Evolutionary conservation across 768 basidiomycete species (phyloP).

Genomic region (Hebeloma cylindrosporum): DNA sequence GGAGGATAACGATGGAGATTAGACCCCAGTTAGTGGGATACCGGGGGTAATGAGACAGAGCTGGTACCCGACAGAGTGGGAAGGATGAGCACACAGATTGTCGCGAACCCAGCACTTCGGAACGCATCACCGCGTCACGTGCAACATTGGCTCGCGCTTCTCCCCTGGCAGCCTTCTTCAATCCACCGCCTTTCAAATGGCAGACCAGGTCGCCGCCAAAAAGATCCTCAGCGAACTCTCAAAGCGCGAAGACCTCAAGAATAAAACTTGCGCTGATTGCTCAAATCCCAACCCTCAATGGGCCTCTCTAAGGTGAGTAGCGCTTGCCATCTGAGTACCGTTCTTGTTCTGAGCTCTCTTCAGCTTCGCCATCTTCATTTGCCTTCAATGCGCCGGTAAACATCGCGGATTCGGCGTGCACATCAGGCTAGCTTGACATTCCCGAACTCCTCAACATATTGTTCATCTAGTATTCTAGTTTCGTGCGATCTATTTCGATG

Average conservation of each 20-base stretch:
- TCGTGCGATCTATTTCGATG: slow-evolving; percentile 93
- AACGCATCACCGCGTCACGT: not conserved
- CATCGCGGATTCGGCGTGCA: slow-evolving; percentile 95
- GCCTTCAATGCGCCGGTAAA: slow-evolving; percentile 82
- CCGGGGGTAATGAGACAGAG: slow-evolving; percentile 6
- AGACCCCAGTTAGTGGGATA: slow-evolving; percentile 12
- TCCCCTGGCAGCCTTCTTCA: not conserved
- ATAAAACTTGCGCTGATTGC: slow-evolving; percentile 83
- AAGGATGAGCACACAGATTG: slow-evolving; percentile 18
- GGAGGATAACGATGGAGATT: slow-evolving; percentile 15
- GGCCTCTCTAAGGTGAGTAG: slow-evolving; percentile 74
- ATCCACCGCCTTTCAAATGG: slow-evolving; percentile 29
- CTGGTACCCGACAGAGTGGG: slow-evolving; percentile 43
- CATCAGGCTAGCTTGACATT: slow-evolving; percentile 56
- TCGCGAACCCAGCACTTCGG: not conserved
- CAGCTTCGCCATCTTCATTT: slow-evolving; percentile 87
- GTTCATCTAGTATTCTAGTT: slow-evolving; percentile 47
- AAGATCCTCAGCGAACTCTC: slow-evolving; percentile 74
- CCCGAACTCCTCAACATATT: slow-evolving; percentile 13
- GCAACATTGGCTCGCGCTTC: not conserved
- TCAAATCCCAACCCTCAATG: slow-evolving; percentile 91
- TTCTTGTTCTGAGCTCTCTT: slow-evolving; percentile 9
- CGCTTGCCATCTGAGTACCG: slow-evolving; percentile 1
- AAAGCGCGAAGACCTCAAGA: slow-evolving; percentile 67
- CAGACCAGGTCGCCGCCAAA: slow-evolving; percentile 66